Evolutionary conservation across 2,329 filamentous ascomycete species (phyloP), one percentile per base, ranked within the genome.

Genomic region (Epichloe coenophiala): DNA sequence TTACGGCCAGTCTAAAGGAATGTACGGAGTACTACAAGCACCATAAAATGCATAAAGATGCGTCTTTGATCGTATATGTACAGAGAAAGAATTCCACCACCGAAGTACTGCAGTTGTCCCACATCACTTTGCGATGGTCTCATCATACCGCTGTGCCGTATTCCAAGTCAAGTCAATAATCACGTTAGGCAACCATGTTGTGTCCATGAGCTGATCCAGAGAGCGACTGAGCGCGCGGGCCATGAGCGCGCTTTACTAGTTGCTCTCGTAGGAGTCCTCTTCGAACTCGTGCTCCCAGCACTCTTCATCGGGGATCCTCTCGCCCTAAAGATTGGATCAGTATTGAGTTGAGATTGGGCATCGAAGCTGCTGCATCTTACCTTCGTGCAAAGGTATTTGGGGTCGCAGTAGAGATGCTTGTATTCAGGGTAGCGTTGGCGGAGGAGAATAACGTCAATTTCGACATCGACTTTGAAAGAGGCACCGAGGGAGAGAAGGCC

Each of bases 251-350:
- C n/a, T n/a, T n/a, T n/a, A n/a, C n/a, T n/a, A n/a, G n/a, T n/a
- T n/a, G n/a, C n/a, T n/a, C n/a, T n/a, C n/a, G n/a, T n/a, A n/a
- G n/a, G n/a, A n/a, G 48, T 37, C 3, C 42, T 35, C 3, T 27
- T 50, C 12, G 4, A 35, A 45, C 48, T 50, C 42, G 48, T 50
- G 36, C 12, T 31, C n/a, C 48, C 48, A 50, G 48, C 48, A 50
- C 15, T 50, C 31, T 6, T 50, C 23, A 23, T n/a, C 17, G 4
- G 1, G 31, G 13, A 50, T 37, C 7, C 2, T 17, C 31, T 42
- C 5, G 44, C 12, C 23, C 49, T 50, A 42, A 2, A 19, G 15
- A 11, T 47, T 13, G 41, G 3, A 23, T 12, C 41, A 43, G 6
- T 13, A 12, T 19, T 33, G 3, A 11, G n/a, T 3, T 7, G 2